A percentile compares a stretch with the other conserved stretches of the same genome.
phyloP scores from a whole-genome alignment of 129 eudicot genomes.

The Logfia minima region DNA sequence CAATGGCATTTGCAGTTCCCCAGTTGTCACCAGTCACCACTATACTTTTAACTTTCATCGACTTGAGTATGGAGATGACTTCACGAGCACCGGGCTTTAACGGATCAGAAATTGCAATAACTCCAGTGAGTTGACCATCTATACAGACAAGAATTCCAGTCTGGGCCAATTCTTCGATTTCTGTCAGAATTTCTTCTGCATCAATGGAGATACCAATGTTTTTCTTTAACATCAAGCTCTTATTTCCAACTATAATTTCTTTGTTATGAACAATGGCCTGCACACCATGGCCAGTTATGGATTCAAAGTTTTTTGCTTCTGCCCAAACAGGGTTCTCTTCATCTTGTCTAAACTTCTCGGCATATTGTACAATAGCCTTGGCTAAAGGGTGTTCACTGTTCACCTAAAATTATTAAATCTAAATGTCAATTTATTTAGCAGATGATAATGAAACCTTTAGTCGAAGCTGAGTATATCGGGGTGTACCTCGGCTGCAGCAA shows the following conservation, averaged over 20 bases:
- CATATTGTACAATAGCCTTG: slow-evolving; percentile 84
- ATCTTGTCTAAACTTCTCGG: slow-evolving; percentile 67
- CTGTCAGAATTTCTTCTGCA: slow-evolving; percentile 61
- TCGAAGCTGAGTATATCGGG: neutral
- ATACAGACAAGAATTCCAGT: slow-evolving; percentile 78
- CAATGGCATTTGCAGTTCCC: slow-evolving; percentile 91
- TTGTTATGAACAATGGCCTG: slow-evolving; percentile 60
- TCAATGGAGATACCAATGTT: slow-evolving; percentile 49
- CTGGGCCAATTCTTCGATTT: slow-evolving; percentile 69
- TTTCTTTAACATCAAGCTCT: slow-evolving; percentile 54
- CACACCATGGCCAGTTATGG: slow-evolving; percentile 95
- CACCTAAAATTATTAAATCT: slow-evolving; percentile 39
- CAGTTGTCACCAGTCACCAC: slow-evolving; percentile 80
- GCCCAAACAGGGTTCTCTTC: slow-evolving; percentile 73
- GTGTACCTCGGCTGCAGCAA: slow-evolving; percentile 88
- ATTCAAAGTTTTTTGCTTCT: slow-evolving; percentile 67
- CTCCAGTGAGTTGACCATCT: slow-evolving; percentile 52
- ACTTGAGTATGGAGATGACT: slow-evolving; percentile 66
- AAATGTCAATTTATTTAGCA: neutral
- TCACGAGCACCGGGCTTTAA: slow-evolving; percentile 76
- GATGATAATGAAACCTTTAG: neutral
- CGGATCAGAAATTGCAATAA: slow-evolving; percentile 75
- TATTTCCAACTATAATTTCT: slow-evolving; percentile 69
- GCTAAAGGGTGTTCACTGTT: slow-evolving; percentile 98
- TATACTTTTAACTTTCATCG: slow-evolving; percentile 62